Evolutionary conservation across 2,329 filamentous ascomycete genomes (phyloP).

Genomic region (Aspergillus alliaceus): DNA sequence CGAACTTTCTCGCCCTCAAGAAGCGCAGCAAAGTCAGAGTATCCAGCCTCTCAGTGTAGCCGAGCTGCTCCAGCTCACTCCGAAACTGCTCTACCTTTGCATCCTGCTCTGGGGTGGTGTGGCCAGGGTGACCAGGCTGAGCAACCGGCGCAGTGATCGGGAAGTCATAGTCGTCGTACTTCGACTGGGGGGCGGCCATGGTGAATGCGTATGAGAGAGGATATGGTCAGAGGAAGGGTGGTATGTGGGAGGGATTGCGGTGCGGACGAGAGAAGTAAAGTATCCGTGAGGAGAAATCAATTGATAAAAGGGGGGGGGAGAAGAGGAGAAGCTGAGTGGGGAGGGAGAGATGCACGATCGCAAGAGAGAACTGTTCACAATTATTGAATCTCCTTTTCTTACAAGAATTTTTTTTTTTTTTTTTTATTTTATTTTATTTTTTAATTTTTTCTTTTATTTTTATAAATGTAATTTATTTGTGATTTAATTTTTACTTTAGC

Average conservation of each 20-base stretch:
- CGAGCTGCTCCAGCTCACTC: conserved; percentile 77
- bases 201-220: conserved; percentile 16
- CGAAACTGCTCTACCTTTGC: conserved; percentile 85
- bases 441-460: neutral
- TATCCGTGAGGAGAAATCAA: conserved; percentile 12
- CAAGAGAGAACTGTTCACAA: neutral
- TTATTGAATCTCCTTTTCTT: neutral
- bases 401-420: neutral
- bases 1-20: conserved; percentile 91
- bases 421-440: neutral
- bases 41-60: conserved; percentile 81
- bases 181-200: conserved; percentile 64
- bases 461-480: neutral
- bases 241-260: conserved; percentile 7
- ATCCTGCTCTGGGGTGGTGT: conserved; percentile 83
- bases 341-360: conserved; percentile 6
- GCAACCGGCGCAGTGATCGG: conserved; percentile 72
- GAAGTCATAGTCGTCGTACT: conserved; percentile 96
- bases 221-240: conserved; percentile 3
- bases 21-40: conserved; percentile 92
- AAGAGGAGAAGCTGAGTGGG: conserved; percentile 14
- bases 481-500: neutral
- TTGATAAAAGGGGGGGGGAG: conserved; percentile 20
- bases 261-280: neutral
- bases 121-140: conserved; percentile 78